These are phyloP conservation scores for Fusarium globosum DNA, from an alignment of 2,329 filamentous ascomycete species.

Conservation along the genomic window DNA sequence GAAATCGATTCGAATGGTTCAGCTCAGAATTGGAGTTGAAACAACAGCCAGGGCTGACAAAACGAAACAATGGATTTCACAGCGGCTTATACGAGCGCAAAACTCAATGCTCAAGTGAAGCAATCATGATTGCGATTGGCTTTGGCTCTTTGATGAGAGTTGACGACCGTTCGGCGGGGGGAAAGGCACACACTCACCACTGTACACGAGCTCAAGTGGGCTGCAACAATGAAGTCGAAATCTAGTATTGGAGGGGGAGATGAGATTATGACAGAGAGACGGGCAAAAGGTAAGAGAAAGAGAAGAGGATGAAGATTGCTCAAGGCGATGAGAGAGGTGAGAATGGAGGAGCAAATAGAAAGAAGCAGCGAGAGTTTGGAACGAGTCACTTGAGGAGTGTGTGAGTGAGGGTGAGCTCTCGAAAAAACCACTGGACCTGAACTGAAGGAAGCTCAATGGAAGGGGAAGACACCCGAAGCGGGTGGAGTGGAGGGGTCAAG, in stretches of 20 bases:
- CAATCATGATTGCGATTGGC: conserved; percentile 24
- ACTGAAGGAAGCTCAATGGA: conserved; percentile 45
- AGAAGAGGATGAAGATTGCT: conserved; percentile 22
- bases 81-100: conserved; percentile 19
- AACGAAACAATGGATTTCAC: conserved; percentile 10
- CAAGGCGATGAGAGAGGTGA: conserved; percentile 39
- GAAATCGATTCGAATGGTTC: conserved; percentile 13
- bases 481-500: conserved; percentile 42
- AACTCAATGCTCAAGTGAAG: conserved; percentile 3
- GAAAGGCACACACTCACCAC: conserved; percentile 42
- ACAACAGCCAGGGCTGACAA: conserved; percentile 25
- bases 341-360: conserved; percentile 37
- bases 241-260: conserved; percentile 33
- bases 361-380: conserved; percentile 36
- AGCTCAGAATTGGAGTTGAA: conserved; percentile 17
- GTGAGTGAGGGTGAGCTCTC: conserved; percentile 39
- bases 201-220: conserved; percentile 40
- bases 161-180: conserved; percentile 34
- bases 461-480: conserved; percentile 39
- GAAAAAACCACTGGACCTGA: conserved; percentile 42
- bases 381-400: conserved; percentile 32
- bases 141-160: conserved; percentile 26
- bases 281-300: conserved; percentile 31
- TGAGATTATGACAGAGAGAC: conserved; percentile 39
- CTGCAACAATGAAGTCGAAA: conserved; percentile 40